phyloP scores from a whole-genome alignment of 148 eudicot species.

The Suaeda aralocaspica region DNA sequence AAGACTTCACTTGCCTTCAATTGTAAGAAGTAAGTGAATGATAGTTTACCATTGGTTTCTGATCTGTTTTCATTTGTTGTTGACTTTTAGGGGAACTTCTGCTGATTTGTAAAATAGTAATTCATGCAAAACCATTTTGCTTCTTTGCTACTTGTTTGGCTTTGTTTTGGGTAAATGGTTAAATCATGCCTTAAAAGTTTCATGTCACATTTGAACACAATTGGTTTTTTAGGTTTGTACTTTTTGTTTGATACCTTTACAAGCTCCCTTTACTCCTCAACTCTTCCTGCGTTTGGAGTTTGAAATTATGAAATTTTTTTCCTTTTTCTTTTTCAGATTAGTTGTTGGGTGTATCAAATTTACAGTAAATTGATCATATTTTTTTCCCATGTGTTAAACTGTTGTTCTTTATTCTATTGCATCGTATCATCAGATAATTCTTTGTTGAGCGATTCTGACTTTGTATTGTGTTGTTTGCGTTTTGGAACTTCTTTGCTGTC shows the following conservation, averaged over 20 bases:
- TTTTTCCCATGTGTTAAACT: not conserved
- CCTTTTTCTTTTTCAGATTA: not conserved
- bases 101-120: not conserved
- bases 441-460: not conserved
- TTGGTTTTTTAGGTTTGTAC: not conserved
- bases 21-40: constrained; percentile 69
- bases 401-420: not conserved
- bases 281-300: not conserved
- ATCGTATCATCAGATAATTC: not conserved
- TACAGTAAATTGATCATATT: not conserved
- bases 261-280: not conserved
- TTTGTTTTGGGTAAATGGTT: not conserved
- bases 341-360: not conserved
- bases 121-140: constrained; percentile 6
- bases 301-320: not conserved
- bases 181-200: not conserved
- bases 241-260: not conserved
- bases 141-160: not conserved
- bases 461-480: not conserved
- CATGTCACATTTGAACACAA: not conserved
- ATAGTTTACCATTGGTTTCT: not conserved
- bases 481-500: constrained; percentile 2
- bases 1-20: constrained; percentile 88
- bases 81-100: not conserved
- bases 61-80: not conserved